Evolutionary conservation across 1,139 yeast species (phyloP).

Genomic region (Blastobotrys ciferrii): DNA sequence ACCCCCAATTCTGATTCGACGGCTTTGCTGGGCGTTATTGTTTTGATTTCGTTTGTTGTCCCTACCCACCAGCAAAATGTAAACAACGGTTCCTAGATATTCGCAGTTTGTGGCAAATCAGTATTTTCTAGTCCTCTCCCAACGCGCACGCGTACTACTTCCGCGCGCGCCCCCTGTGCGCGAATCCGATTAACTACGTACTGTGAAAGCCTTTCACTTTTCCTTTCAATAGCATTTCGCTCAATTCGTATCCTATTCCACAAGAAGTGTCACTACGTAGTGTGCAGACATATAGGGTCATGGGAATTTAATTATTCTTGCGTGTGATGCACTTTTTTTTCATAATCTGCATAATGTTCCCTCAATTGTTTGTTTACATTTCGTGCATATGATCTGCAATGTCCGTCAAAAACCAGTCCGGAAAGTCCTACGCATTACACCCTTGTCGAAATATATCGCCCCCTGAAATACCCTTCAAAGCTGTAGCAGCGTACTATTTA

Average conservation of each 20-base stretch:
- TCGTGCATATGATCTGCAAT: background rate
- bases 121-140: background rate
- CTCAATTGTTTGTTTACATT: background rate
- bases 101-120: constrained; percentile 2
- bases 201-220: no score
- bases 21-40: constrained; percentile 4
- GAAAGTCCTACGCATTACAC: background rate
- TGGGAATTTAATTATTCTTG: no score
- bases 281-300: no score
- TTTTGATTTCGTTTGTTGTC: constrained; percentile 8
- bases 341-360: no score
- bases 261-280: no score
- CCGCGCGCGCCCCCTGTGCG: background rate
- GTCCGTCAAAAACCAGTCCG: background rate
- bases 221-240: no score
- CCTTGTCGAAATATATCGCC: no score
- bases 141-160: no score
- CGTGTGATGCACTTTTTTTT: no score
- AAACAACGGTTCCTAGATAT: constrained; percentile 4
- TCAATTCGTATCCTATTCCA: no score
- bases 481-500: no score
- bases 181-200: background rate
- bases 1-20: background rate
- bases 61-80: constrained; percentile 3
- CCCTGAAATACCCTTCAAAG: no score